phyloP scores from a whole-genome alignment of 2,329 filamentous ascomycete genomes.

The Berkeleyomyces rouxiae region DNA sequence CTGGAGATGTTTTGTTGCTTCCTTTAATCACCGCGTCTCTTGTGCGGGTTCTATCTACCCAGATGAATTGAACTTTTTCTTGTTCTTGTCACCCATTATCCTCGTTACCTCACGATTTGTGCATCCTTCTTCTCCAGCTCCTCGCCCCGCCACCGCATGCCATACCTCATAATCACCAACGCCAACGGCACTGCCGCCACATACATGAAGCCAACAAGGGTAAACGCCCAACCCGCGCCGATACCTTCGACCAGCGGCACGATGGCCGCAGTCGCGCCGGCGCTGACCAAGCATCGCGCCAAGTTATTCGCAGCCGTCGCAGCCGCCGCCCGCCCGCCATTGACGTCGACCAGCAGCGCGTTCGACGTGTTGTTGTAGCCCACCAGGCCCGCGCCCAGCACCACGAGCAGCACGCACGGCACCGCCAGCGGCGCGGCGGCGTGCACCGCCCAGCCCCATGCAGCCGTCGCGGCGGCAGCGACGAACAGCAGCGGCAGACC shows the following conservation, averaged over 20 bases:
- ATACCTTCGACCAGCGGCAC: constrained; percentile 34
- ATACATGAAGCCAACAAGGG: constrained; percentile 28
- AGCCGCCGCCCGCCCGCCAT: constrained; percentile 33
- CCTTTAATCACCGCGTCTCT: no score
- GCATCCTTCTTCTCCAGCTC: not conserved
- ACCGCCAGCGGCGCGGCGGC: constrained; percentile 27
- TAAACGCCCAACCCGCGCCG: constrained; percentile 36
- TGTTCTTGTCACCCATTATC: not conserved
- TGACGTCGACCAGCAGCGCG: constrained; percentile 38
- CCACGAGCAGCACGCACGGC: constrained; percentile 29
- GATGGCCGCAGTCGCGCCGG: constrained; percentile 34
- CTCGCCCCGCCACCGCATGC: constrained; percentile 1
- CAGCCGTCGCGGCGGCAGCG: constrained; percentile 28
- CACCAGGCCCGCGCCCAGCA: constrained; percentile 33
- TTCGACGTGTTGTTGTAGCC: constrained; percentile 37
- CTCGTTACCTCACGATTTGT: not conserved
- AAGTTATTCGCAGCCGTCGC: constrained; percentile 42
- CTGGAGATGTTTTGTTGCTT: not conserved
- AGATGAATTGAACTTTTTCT: not conserved
- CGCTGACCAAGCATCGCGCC: constrained; percentile 37
- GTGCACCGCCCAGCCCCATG: constrained; percentile 38
- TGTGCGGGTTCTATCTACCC: not conserved
- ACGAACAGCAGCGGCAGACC: constrained; percentile 35
- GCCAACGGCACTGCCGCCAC: constrained; percentile 25
- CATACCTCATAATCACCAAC: constrained; percentile 23